phyloP scores from a whole-genome alignment of 2,329 filamentous ascomycete species.

The Aspergillus pseudoterreus region DNA sequence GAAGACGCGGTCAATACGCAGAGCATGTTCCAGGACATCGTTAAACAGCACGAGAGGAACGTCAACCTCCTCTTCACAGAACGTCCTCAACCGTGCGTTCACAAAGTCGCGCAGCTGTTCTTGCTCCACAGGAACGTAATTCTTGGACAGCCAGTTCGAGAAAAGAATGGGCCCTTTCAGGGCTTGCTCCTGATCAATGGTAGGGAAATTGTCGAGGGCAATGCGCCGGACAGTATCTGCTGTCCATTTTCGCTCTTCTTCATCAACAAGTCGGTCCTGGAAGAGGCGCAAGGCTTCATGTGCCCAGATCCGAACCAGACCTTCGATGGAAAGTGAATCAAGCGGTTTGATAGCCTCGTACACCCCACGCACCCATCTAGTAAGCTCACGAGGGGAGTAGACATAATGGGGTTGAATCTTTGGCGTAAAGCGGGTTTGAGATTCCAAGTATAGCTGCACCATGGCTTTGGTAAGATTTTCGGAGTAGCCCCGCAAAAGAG shows the following conservation, averaged over 20 bases:
- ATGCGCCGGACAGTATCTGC: constrained; percentile 82
- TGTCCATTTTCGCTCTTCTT: constrained; percentile 94
- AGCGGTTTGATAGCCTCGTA: constrained; percentile 95
- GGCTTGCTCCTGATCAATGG: constrained; percentile 84
- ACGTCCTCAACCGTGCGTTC: constrained; percentile 92
- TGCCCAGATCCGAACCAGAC: constrained; percentile 93
- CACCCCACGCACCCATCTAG: constrained; percentile 93
- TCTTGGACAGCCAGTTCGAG: constrained; percentile 99
- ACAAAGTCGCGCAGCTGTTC: constrained; percentile 96
- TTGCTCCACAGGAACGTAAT: constrained; percentile 94
- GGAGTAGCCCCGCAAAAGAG: constrained; percentile 88
- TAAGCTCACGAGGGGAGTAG: constrained; percentile 97
- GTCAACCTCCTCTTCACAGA: constrained; percentile 99
- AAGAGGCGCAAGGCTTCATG: constrained; percentile 95
- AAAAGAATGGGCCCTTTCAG: constrained; percentile 92
- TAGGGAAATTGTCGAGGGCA: constrained; percentile 88
- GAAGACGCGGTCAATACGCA: constrained; percentile 98
- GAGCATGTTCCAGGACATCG: constrained; percentile 94
- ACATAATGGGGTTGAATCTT: constrained; percentile 98
- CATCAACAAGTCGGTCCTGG: constrained; percentile 91
- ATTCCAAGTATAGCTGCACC: constrained; percentile 94
- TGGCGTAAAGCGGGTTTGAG: constrained; percentile 89
- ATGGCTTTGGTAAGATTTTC: constrained; percentile 94
- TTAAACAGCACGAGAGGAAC: constrained; percentile 99
- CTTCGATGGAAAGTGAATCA: constrained; percentile 82